Evolutionary conservation across 495 filamentous ascomycete genomes (phyloP), one percentile per base, ranked within the genome.

Genomic region (Penicillium canescens): DNA sequence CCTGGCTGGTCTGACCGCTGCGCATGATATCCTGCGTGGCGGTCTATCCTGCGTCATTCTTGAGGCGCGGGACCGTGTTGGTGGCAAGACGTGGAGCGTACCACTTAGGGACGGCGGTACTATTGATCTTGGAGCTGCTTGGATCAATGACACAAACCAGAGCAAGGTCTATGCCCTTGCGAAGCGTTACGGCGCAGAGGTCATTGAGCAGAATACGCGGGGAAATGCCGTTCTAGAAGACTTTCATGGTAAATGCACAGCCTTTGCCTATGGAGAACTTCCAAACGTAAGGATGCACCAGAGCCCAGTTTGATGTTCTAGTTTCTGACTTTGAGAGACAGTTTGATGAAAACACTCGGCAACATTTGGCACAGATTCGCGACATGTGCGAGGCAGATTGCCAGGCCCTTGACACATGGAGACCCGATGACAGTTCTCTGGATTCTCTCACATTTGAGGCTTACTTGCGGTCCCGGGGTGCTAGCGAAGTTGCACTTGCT

Each of bases 101-200:
- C 53, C 54, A 1, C 49, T 61, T 0, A 37, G 50, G 7, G 50
- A 57, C n/a, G 73, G 71, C 14, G 51, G 51, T 0, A 18, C 56
- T n/a, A 65, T 70, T 18, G 79, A 82, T 36, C 50, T 82, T 18
- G 80, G 78, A 3, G 79, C 74, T 1, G 76, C 76, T 4, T 82
- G 78, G 79, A 74, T 81, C 46, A 83, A 82, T 58, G 70, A 78
- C 40, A 74, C 68, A 3, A 79, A 69, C 37, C 81, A 84, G 52
- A 59, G 47, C 10, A 59, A 62, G 31, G 70, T 82, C 12, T 69
- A 54, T 45, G 59, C 53, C 0, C 54, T 78, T 8, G 71, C 70
- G 1, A 54, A 67, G 42, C 40, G 57, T 2, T 76, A 67, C 39
- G 71, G 69, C 0, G 52, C 73, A 7, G 71, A 81, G 28, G 48